Evolutionary conservation across 1,284 basidiomycete species (phyloP).

Genomic region (Tetrapyrgos nigripes): DNA sequence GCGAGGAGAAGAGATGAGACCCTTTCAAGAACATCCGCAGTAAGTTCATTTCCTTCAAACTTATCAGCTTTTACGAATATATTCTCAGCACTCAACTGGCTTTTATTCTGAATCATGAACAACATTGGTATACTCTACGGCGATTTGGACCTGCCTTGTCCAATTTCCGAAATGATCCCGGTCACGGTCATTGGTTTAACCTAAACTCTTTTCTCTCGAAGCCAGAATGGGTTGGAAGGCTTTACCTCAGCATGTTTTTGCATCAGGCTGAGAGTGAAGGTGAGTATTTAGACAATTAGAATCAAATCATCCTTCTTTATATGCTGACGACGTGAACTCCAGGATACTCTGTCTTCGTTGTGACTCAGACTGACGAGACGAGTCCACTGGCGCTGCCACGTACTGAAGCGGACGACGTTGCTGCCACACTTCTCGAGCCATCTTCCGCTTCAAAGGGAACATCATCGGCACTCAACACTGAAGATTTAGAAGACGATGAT

Average conservation of each 20-base stretch:
- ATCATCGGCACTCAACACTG: constrained; percentile 17
- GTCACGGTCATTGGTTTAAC: constrained; percentile 86
- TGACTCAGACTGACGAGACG: constrained; percentile 61
- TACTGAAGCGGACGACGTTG: constrained; percentile 70
- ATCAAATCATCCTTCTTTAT: not conserved
- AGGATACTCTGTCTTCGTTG: constrained; percentile 92
- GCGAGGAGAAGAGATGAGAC: constrained; percentile 83
- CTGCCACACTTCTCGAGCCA: constrained; percentile 62
- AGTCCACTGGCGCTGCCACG: constrained; percentile 59
- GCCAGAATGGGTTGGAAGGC: constrained; percentile 86
- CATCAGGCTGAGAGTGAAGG: constrained; percentile 88
- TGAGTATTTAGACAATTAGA: constrained; percentile 30
- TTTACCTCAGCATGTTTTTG: constrained; percentile 86
- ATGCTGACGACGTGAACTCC: not conserved
- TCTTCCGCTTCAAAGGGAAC: constrained; percentile 5
- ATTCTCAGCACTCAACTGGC: constrained; percentile 76
- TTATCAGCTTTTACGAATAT: constrained; percentile 3
- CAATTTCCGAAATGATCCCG: constrained; percentile 50
- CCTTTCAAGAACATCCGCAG: constrained; percentile 82
- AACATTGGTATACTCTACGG: constrained; percentile 91
- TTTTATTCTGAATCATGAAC: constrained; percentile 87
- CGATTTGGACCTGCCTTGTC: constrained; percentile 70
- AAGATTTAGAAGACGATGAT: constrained; percentile 82
- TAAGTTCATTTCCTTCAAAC: constrained; percentile 42
- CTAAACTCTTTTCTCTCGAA: constrained; percentile 78